Evolutionary conservation across 306 rosid species (phyloP).

Genomic region (Pueraria montana): DNA sequence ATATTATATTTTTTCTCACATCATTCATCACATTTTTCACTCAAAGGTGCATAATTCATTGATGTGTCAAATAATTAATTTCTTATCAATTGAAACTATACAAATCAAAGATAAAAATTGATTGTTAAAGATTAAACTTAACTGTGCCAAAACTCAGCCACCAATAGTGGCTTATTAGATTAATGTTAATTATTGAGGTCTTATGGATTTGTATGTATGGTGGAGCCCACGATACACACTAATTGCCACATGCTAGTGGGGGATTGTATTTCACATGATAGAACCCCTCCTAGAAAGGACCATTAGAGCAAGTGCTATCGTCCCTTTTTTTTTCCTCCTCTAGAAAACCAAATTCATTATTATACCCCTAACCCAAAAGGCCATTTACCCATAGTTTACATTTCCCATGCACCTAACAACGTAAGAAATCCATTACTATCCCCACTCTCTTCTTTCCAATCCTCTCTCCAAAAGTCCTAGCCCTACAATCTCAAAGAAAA

Average conservation of each 20-base stretch:
- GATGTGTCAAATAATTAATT: background rate
- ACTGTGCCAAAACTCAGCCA: conserved; percentile 25
- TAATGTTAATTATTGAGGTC: conserved; percentile 36
- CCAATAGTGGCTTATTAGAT: conserved; percentile 19
- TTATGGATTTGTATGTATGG: background rate
- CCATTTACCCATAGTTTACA: conserved; percentile 42
- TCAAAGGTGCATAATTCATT: background rate
- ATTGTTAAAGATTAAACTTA: background rate
- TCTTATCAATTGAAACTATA: background rate
- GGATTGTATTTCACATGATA: conserved; percentile 37
- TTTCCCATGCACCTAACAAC: conserved; percentile 58
- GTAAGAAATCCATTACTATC: conserved; percentile 39
- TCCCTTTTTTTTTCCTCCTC: background rate
- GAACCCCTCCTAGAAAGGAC: conserved; percentile 1
- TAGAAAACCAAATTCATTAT: background rate
- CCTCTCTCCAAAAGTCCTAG: background rate
- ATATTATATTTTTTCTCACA: background rate
- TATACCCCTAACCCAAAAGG: conserved; percentile 4
- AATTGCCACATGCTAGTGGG: conserved; percentile 47
- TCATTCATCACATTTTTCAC: background rate
- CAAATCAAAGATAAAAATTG: background rate
- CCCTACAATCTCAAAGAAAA: background rate
- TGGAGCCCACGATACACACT: conserved; percentile 40
- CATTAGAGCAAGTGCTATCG: background rate
- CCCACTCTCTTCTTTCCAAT: background rate